Conservation (phyloP, 306 rosid species). For the Hippophae rhamnoides region DNA sequence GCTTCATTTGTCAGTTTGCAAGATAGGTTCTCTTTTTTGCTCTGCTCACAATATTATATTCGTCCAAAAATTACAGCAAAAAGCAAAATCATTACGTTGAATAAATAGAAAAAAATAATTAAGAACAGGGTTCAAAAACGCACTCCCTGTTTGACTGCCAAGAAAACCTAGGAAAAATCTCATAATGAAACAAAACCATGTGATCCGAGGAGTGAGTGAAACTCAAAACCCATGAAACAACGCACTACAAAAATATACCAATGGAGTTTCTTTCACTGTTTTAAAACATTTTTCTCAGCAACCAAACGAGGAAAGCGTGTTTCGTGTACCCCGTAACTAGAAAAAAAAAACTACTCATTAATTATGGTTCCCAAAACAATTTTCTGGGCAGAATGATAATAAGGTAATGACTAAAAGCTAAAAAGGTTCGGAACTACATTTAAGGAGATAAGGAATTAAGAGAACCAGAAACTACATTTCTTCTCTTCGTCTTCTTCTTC, state of each 20-base stretch:
- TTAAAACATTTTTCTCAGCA: conserved; percentile 18
- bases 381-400: no score
- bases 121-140: neutral
- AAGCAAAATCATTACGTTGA: conserved; percentile 30
- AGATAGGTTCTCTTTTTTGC: conserved; percentile 5
- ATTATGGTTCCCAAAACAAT: no score
- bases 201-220: neutral
- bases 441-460: neutral
- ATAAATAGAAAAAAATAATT: neutral
- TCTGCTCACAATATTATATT: neutral
- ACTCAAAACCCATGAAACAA: conserved; percentile 1
- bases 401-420: no score
- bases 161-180: conserved; percentile 18
- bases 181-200: neutral
- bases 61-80: conserved; percentile 24
- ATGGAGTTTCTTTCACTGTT: neutral
- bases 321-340: neutral
- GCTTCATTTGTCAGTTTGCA: conserved; percentile 13
- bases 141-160: conserved; percentile 5
- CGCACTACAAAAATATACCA: neutral
- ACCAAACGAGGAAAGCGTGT: neutral
- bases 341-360: neutral
- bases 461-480: neutral
- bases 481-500: neutral
- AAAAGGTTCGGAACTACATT: neutral